Conservation (phyloP, 2,329 filamentous ascomycete genomes). For the Pyricularia grisea region DNA sequence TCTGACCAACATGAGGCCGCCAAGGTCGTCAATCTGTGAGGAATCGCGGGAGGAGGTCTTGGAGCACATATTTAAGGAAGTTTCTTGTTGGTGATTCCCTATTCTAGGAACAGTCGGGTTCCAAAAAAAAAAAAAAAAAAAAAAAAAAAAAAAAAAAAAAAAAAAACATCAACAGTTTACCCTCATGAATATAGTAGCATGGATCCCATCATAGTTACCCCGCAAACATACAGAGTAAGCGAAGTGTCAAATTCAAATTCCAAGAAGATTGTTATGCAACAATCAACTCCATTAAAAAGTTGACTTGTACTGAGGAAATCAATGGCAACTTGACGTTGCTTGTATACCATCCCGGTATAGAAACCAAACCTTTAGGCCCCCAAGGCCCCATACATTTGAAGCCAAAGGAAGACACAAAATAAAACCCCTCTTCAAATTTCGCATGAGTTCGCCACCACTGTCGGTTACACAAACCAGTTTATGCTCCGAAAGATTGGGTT, state of each 20-base stretch:
- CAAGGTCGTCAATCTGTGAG: background rate
- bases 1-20: background rate
- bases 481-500: no score
- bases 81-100: no score
- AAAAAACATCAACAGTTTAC: no score
- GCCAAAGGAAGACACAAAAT: background rate
- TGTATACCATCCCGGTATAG: background rate
- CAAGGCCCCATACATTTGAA: background rate
- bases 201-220: background rate
- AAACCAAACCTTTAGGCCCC: background rate
- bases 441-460: background rate
- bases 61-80: no score
- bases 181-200: no score
- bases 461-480: background rate
- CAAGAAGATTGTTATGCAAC: background rate
- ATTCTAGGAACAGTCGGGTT: no score
- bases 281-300: background rate
- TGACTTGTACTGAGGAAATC: background rate
- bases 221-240: background rate
- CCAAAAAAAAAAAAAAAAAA: no score
- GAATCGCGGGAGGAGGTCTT: no score
- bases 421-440: background rate
- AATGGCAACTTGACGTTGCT: background rate
- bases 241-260: background rate
- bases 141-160: no score